A percentile compares a stretch with the other conserved stretches of the same genome.
Conservation (phyloP, 805 yeast species). For the Cyberlindnera meyerae region DNA sequence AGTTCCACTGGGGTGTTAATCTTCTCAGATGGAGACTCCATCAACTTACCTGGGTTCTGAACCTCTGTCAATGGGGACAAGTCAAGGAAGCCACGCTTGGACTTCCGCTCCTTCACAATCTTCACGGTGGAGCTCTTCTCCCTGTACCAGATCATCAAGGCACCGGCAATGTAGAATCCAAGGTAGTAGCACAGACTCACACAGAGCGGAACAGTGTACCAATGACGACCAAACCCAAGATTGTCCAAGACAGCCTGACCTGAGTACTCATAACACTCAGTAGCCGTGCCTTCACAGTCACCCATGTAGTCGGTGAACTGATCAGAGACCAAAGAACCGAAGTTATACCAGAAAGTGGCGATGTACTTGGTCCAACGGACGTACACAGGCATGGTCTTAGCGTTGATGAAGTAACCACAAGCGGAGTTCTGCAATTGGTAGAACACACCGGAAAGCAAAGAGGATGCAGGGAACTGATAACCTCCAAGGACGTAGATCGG, state of each 20-base stretch:
- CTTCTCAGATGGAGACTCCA: neutral
- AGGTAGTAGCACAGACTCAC: slow-evolving; percentile 54
- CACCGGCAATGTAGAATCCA: slow-evolving; percentile 48
- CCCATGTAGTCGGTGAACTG: slow-evolving; percentile 62
- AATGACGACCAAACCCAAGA: slow-evolving; percentile 58
- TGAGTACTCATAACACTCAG: slow-evolving; percentile 43
- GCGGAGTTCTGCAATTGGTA: slow-evolving; percentile 60
- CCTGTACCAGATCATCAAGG: slow-evolving; percentile 39
- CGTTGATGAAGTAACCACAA: slow-evolving; percentile 76
- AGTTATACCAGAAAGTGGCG: slow-evolving; percentile 74
- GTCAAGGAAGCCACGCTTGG: slow-evolving; percentile 2
- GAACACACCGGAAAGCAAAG: slow-evolving; percentile 17
- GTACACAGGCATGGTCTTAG: slow-evolving; percentile 73
- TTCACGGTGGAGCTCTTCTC: slow-evolving; percentile 29
- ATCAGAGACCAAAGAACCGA: slow-evolving; percentile 62
- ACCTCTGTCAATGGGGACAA: neutral
- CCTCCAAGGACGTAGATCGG: slow-evolving; percentile 21
- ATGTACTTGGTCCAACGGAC: slow-evolving; percentile 81
- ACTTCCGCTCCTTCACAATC: slow-evolving; percentile 17
- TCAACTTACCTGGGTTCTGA: neutral
- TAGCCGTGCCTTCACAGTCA: slow-evolving; percentile 56
- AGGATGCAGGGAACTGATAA: slow-evolving; percentile 18
- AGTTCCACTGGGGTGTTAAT: neutral
- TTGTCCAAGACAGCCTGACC: slow-evolving; percentile 50
- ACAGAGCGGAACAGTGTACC: slow-evolving; percentile 64